phyloP scores from a whole-genome alignment of 768 basidiomycete species.

The Hypholoma fasciculare region DNA sequence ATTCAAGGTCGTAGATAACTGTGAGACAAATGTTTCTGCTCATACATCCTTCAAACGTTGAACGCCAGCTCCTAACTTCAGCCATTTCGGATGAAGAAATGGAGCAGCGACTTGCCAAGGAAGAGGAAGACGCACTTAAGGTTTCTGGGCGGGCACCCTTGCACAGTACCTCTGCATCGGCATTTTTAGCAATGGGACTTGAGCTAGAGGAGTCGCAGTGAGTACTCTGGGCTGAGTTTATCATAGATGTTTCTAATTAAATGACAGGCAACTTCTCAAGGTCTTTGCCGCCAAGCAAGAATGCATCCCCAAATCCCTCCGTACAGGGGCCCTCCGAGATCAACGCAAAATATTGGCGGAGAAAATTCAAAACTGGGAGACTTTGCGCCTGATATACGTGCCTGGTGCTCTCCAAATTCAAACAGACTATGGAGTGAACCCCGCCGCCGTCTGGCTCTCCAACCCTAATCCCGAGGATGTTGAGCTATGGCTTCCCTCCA shows the following conservation, averaged over 20 bases:
- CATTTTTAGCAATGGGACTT: neutral
- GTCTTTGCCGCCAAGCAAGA: neutral
- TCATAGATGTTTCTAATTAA: too few species aligned
- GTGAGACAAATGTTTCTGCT: too few species aligned
- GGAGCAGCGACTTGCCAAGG: neutral
- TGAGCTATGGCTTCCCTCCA: constrained; percentile 6
- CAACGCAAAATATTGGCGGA: neutral
- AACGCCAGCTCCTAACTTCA: too few species aligned
- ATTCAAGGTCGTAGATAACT: neutral
- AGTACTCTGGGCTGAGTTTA: neutral
- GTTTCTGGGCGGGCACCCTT: neutral
- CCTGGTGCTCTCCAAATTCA: constrained; percentile 16
- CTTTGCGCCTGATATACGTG: constrained; percentile 10
- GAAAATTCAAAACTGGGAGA: constrained; percentile 9
- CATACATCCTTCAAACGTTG: too few species aligned
- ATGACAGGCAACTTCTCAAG: neutral
- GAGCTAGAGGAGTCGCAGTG: constrained; percentile 9
- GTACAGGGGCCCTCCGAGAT: neutral
- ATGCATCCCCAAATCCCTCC: neutral
- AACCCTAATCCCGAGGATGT: constrained; percentile 4
- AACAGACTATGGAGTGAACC: neutral
- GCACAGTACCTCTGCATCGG: neutral
- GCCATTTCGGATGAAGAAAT: neutral
- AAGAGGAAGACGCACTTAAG: neutral
- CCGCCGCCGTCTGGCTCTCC: neutral